Percentiles rank a stretch among this genome's conserved stretches.
Conservation (phyloP, 441 rosid genomes). For the Pelargonium exstipulatum region DNA sequence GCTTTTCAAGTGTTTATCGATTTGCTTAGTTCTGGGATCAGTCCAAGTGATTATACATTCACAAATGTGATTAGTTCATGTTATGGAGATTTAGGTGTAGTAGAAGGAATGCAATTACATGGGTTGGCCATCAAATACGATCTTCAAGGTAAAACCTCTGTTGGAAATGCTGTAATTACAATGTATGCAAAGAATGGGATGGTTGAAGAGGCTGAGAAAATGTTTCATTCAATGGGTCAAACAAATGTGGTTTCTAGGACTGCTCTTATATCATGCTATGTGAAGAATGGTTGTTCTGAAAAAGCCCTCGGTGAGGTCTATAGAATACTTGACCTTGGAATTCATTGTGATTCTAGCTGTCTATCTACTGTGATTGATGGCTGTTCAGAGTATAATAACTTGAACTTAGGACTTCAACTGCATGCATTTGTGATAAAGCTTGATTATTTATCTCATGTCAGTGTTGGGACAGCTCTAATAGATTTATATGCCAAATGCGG, state of each 20-base stretch:
- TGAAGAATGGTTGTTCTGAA: conserved; percentile 17
- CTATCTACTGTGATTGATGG: conserved; percentile 22
- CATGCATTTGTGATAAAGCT: conserved; percentile 30
- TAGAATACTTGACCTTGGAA: conserved; percentile 19
- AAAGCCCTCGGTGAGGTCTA: conserved; percentile 20
- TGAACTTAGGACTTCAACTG: conserved; percentile 26
- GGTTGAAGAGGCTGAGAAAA: conserved; percentile 24
- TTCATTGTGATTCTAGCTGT: conserved; percentile 21
- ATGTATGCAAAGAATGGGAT: conserved; percentile 30
- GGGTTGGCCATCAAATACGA: conserved; percentile 31
- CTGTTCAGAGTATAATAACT: conserved; percentile 24
- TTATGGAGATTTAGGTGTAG: conserved; percentile 16
- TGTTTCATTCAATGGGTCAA: conserved; percentile 18
- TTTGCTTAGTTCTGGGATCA: conserved; percentile 21
- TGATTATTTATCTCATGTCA: conserved; percentile 17
- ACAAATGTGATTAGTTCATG: conserved; percentile 28
- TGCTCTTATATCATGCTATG: conserved; percentile 25
- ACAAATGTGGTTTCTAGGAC: conserved; percentile 28
- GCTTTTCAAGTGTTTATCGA: conserved; percentile 23
- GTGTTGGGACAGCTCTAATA: conserved; percentile 26
- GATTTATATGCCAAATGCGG: conserved; percentile 33
- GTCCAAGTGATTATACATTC: conserved; percentile 32
- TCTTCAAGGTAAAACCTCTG: conserved; percentile 19
- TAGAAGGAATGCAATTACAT: conserved; percentile 30
- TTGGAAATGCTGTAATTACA: conserved; percentile 31